A percentile compares a stretch with the other conserved stretches of the same genome.
Evolutionary conservation across 176 grass and related monocot genomes (phyloP).

Genomic region (Tillandsia leiboldiana): DNA sequence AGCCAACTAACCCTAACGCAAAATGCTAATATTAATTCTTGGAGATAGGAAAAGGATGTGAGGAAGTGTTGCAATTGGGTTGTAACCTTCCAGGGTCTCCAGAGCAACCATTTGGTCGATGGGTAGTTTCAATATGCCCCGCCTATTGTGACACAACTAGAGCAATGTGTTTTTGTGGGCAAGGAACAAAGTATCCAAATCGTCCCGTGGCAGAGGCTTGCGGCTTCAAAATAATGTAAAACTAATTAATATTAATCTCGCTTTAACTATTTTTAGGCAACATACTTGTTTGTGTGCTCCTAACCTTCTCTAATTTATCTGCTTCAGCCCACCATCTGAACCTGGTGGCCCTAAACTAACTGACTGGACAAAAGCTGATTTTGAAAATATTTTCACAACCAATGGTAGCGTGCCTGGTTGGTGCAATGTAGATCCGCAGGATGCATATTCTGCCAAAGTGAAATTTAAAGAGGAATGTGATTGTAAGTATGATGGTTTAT

Average conservation of each 20-base stretch:
- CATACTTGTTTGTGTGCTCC: conserved; percentile 11
- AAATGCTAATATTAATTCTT: not conserved
- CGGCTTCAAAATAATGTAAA: conserved; percentile 86
- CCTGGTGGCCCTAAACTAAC: conserved; percentile 50
- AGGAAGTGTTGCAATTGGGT: conserved; percentile 41
- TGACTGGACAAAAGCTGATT: conserved; percentile 63
- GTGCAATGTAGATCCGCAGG: conserved; percentile 84
- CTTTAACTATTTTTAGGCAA: conserved; percentile 3
- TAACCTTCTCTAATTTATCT: conserved; percentile 23
- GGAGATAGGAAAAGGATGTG: conserved; percentile 58
- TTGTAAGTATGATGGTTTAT: conserved; percentile 85
- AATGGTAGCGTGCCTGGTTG: conserved; percentile 68
- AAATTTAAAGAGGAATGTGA: conserved; percentile 81
- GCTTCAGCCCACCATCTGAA: conserved; percentile 51
- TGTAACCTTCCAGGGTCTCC: conserved; percentile 64
- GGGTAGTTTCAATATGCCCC: conserved; percentile 79
- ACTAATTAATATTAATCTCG: not conserved
- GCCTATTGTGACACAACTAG: conserved; percentile 77
- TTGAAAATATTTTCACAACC: conserved; percentile 73
- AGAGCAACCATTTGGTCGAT: conserved; percentile 51
- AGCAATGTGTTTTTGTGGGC: conserved; percentile 93
- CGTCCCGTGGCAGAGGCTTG: conserved; percentile 86
- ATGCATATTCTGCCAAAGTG: conserved; percentile 65
- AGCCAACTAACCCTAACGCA: not conserved
- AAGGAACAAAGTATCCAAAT: conserved; percentile 78